Percentiles rank a stretch among this genome's conserved stretches.
Conservation (phyloP, 345 rosid genomes). For the Limnanthes douglasii region DNA sequence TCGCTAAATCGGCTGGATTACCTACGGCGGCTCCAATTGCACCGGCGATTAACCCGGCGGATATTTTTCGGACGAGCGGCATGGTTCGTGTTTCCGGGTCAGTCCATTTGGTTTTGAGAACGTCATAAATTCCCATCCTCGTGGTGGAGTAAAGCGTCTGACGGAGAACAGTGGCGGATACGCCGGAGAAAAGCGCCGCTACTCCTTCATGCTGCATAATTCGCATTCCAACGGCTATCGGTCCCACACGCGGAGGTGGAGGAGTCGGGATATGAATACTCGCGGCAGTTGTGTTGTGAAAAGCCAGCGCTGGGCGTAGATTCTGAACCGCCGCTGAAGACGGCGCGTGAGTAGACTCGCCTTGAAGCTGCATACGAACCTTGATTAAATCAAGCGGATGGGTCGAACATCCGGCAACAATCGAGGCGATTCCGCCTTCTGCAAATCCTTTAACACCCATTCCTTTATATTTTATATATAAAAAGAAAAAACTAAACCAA, state of each 20-base stretch:
- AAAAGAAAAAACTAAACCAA: neutral
- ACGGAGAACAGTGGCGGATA: constrained; percentile 79
- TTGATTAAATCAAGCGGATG: constrained; percentile 85
- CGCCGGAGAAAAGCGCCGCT: constrained; percentile 59
- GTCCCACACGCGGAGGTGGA: constrained; percentile 39
- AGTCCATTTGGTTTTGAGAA: constrained; percentile 59
- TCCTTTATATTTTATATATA: neutral
- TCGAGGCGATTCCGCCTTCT: constrained; percentile 83
- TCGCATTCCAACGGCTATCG: constrained; percentile 32
- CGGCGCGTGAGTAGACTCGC: constrained; percentile 31
- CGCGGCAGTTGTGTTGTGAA: constrained; percentile 16
- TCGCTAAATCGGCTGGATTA: constrained; percentile 85
- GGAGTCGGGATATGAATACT: constrained; percentile 14
- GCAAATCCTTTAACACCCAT: constrained; percentile 82
- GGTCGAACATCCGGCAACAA: constrained; percentile 66
- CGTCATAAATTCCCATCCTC: constrained; percentile 77
- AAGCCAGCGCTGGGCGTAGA: constrained; percentile 61
- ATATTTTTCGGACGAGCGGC: constrained; percentile 35
- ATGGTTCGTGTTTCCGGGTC: constrained; percentile 38
- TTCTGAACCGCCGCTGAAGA: constrained; percentile 11
- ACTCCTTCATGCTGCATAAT: constrained; percentile 46
- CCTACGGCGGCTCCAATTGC: constrained; percentile 77
- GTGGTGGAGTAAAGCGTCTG: constrained; percentile 80
- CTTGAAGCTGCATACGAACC: constrained; percentile 86
- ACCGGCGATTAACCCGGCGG: constrained; percentile 63